Conservation (phyloP, 2,329 filamentous ascomycete species). For the Trichoderma afroharzianum region DNA sequence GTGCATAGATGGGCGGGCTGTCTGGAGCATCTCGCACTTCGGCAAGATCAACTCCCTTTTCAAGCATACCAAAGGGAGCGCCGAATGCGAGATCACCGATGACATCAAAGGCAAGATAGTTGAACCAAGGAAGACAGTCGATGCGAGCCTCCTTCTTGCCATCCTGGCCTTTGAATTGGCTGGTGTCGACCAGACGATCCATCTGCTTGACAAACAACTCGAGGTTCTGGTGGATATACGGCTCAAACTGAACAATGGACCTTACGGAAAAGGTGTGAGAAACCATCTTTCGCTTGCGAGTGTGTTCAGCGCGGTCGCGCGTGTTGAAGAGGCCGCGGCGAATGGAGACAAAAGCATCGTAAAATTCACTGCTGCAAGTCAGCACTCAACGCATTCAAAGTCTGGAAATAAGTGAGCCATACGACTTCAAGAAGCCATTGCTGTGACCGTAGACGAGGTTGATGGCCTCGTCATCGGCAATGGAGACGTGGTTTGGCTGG, state of each 20-base stretch:
- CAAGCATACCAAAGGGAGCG: constrained; percentile 63
- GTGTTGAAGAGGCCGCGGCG: constrained; percentile 86
- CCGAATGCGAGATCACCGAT: constrained; percentile 50
- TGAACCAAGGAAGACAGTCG: constrained; percentile 73
- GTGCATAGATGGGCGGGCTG: constrained; percentile 62
- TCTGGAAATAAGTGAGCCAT: constrained; percentile 21
- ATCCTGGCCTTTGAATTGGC: constrained; percentile 45
- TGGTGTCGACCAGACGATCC: constrained; percentile 55
- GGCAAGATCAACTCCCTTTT: constrained; percentile 69
- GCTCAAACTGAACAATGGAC: constrained; percentile 78
- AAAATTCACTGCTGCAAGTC: constrained; percentile 64
- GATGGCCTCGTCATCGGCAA: constrained; percentile 78
- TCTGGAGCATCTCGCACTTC: constrained; percentile 64
- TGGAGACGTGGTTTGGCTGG: constrained; percentile 77
- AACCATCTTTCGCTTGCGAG: constrained; percentile 83
- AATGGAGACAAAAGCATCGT: constrained; percentile 88
- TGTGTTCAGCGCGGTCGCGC: constrained; percentile 74
- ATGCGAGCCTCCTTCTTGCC: constrained; percentile 61
- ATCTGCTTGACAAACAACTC: constrained; percentile 70
- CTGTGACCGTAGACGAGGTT: constrained; percentile 73
- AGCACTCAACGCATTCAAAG: neutral
- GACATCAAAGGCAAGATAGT: constrained; percentile 53
- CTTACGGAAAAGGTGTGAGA: constrained; percentile 84
- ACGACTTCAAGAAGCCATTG: constrained; percentile 71
- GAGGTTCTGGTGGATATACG: constrained; percentile 80